Conservation (phyloP, 2,329 filamentous ascomycete species). For the Phyllosticta citriasiana region DNA sequence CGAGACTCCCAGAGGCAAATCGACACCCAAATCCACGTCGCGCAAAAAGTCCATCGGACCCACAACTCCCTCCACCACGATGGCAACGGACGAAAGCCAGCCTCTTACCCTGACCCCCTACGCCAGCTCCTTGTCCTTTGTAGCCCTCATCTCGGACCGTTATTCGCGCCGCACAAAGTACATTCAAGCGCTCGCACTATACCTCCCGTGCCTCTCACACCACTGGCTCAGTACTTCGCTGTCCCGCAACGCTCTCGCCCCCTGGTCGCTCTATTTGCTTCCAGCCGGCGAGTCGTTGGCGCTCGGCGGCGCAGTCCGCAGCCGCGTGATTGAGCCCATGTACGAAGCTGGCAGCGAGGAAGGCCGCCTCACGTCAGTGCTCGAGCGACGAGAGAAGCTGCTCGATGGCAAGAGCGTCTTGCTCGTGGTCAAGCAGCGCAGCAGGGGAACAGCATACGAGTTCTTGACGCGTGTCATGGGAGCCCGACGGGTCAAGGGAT, state of each 20-base stretch:
- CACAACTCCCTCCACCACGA: neutral
- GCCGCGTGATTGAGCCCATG: conserved; percentile 55
- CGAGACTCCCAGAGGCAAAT: conserved; percentile 1
- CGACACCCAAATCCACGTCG: neutral
- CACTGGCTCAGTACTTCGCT: conserved; percentile 74
- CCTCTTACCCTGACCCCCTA: conserved; percentile 45
- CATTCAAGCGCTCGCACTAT: conserved; percentile 85
- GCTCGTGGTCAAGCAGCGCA: conserved; percentile 57
- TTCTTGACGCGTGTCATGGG: conserved; percentile 75
- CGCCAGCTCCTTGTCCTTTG: conserved; percentile 57
- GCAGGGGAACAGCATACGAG: conserved; percentile 52
- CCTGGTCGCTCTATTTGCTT: conserved; percentile 75
- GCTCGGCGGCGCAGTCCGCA: conserved; percentile 67
- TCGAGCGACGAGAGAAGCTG: conserved; percentile 45
- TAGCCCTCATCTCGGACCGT: conserved; percentile 74
- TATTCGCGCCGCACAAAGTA: conserved; percentile 86
- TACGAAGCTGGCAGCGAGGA: conserved; percentile 43
- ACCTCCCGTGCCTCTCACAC: conserved; percentile 72
- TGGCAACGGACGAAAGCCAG: conserved; percentile 9
- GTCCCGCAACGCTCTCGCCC: conserved; percentile 48
- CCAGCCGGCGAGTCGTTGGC: conserved; percentile 72
- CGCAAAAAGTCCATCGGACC: neutral
- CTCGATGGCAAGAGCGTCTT: conserved; percentile 58
- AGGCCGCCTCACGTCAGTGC: conserved; percentile 18
- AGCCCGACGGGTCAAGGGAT: conserved; percentile 55